Evolutionary conservation across 257 asterid genomes (phyloP).

Genomic region (Cynanchum wilfordii): DNA sequence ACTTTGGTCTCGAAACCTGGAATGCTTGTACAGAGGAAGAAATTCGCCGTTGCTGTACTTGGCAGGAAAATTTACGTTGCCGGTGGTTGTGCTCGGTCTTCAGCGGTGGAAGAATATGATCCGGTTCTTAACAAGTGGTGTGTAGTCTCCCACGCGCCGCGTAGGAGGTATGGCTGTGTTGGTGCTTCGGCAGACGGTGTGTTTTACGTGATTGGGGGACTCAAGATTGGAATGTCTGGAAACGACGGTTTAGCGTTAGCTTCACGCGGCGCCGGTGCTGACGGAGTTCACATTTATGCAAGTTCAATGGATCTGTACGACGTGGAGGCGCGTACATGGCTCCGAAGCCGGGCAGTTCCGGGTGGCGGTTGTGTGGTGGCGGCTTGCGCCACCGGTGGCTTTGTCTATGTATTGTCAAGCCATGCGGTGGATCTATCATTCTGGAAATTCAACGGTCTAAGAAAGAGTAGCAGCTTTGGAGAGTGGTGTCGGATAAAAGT

Average conservation of each 20-base stretch:
- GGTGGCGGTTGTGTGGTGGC: slow-evolving; percentile 92
- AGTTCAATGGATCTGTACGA: slow-evolving; percentile 83
- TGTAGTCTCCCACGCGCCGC: slow-evolving; percentile 52
- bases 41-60: slow-evolving; percentile 70
- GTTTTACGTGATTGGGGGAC: slow-evolving; percentile 66
- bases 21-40: slow-evolving; percentile 55
- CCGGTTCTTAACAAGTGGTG: slow-evolving; percentile 59
- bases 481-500: slow-evolving; percentile 66
- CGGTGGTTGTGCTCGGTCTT: slow-evolving; percentile 59
- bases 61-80: slow-evolving; percentile 62
- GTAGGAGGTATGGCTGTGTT: slow-evolving; percentile 71
- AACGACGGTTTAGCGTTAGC: slow-evolving; percentile 20
- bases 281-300: slow-evolving; percentile 54
- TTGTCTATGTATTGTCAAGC: slow-evolving; percentile 58
- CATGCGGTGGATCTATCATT: slow-evolving; percentile 90
- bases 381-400: slow-evolving; percentile 53
- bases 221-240: slow-evolving; percentile 47
- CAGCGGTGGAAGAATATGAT: slow-evolving; percentile 77
- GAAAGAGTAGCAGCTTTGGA: slow-evolving; percentile 42
- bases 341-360: slow-evolving; percentile 62
- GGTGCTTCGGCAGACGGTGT: slow-evolving; percentile 75
- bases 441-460: slow-evolving; percentile 58
- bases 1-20: slow-evolving; percentile 50
- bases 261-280: slow-evolving; percentile 39
- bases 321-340: slow-evolving; percentile 58